phyloP scores from a whole-genome alignment of 352 stramenopile genomes.

The Phytopythium oedochilum region DNA sequence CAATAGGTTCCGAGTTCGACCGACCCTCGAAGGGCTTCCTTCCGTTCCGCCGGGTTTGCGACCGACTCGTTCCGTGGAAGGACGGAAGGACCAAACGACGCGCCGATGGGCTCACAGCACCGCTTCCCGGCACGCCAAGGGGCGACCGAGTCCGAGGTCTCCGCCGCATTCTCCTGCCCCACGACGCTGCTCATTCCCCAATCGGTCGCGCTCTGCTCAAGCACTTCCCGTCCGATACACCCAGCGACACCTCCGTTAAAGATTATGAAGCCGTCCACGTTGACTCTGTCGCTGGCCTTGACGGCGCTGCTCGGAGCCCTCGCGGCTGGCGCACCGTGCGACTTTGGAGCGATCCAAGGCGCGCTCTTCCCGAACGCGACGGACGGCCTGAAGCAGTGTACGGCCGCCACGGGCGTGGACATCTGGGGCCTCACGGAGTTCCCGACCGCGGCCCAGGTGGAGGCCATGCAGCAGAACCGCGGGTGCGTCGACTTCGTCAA shows the following conservation, averaged over 20 bases:
- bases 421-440: conserved; percentile 35
- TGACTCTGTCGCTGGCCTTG: background rate
- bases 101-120: too few relatives aligned
- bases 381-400: conserved; percentile 22
- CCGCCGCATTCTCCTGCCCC: too few relatives aligned
- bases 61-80: too few relatives aligned
- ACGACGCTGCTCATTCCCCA: background rate
- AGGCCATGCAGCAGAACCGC: conserved; percentile 35
- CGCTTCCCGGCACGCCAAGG: too few relatives aligned
- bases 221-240: background rate
- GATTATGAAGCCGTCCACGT: background rate
- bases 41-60: too few relatives aligned
- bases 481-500: conserved; percentile 68
- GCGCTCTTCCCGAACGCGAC: conserved; percentile 51
- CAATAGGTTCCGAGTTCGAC: too few relatives aligned
- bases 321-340: conserved; percentile 15
- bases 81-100: too few relatives aligned
- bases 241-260: background rate
- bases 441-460: conserved; percentile 36
- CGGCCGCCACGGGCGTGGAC: conserved; percentile 32
- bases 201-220: background rate
- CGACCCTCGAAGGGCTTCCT: too few relatives aligned
- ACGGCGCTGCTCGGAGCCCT: background rate
- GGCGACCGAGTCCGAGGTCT: too few relatives aligned
- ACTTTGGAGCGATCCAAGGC: conserved; percentile 42